Percentiles rank a stretch among this genome's conserved stretches.
These are phyloP conservation scores for Rhynchosporium graminicola DNA, from an alignment of 2,329 filamentous ascomycete genomes.

Conservation along the genomic window DNA sequence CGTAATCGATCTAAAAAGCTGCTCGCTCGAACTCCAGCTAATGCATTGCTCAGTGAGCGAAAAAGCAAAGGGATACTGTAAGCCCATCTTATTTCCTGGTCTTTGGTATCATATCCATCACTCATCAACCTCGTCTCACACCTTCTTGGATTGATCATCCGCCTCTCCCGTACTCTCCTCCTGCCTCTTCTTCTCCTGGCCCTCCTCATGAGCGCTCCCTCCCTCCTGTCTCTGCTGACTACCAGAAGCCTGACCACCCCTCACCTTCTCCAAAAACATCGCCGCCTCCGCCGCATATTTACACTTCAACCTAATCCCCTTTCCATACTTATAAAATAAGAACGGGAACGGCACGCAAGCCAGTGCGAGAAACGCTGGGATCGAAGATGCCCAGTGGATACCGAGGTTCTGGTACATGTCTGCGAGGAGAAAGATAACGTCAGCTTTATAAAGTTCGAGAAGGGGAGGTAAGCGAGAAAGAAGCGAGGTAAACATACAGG, in stretches of 20 bases:
- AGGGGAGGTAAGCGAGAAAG: constrained; percentile 1
- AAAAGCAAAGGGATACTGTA: no score
- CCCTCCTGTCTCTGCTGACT: neutral
- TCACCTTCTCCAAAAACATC: constrained; percentile 18
- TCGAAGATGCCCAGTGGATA: constrained; percentile 73
- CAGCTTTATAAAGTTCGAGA: neutral
- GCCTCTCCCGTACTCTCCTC: neutral
- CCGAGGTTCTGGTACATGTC: constrained; percentile 44
- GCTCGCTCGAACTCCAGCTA: no score
- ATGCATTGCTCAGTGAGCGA: no score
- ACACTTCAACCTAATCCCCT: constrained; percentile 62
- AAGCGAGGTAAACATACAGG: constrained; percentile 32
- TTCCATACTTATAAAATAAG: constrained; percentile 74
- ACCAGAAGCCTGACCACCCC: neutral
- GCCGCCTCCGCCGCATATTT: constrained; percentile 70
- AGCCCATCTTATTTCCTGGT: no score
- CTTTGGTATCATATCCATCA: no score
- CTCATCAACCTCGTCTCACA: no score
- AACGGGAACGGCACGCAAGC: constrained; percentile 74
- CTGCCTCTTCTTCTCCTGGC: constrained; percentile 4
- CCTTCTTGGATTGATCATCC: no score
- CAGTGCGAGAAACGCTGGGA: constrained; percentile 74
- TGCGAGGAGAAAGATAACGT: constrained; percentile 26
- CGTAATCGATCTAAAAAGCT: no score
- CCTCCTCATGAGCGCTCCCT: neutral